Conservation (phyloP, 1,284 basidiomycete species). For the Ustilago xerochloae region DNA sequence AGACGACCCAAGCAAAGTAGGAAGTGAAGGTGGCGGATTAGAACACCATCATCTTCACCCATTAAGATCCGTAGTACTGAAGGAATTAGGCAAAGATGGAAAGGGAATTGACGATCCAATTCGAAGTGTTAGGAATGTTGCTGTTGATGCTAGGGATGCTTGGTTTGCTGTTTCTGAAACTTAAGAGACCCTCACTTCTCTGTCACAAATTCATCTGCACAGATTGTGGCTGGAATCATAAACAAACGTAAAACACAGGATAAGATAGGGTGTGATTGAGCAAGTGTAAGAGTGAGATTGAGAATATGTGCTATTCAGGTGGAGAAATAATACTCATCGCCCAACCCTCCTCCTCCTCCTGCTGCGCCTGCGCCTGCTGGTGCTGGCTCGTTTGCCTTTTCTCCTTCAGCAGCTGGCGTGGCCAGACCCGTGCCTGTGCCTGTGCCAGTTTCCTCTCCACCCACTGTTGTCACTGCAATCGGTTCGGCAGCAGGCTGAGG, state of each 20-base stretch:
- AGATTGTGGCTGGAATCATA: background rate
- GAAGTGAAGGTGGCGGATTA: slow-evolving; percentile 7
- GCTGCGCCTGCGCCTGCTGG: background rate
- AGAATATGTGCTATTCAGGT: slow-evolving; percentile 6
- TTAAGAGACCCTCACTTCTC: background rate
- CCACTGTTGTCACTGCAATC: background rate
- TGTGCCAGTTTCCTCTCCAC: background rate
- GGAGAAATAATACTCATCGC: slow-evolving; percentile 43
- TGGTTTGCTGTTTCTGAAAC: slow-evolving; percentile 51
- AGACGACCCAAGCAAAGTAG: slow-evolving; percentile 70
- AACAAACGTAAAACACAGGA: background rate
- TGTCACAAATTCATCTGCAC: background rate
- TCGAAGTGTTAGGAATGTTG: slow-evolving; percentile 48
- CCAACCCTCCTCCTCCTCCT: too few species aligned
- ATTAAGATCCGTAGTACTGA: slow-evolving; percentile 72
- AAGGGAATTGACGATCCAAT: slow-evolving; percentile 60
- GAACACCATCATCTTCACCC: slow-evolving; percentile 37
- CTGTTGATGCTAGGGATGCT: slow-evolving; percentile 59
- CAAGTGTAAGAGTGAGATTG: background rate
- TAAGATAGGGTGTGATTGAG: background rate
- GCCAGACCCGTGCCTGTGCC: background rate
- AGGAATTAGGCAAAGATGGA: slow-evolving; percentile 73
- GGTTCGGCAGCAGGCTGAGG: background rate
- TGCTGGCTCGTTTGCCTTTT: background rate
- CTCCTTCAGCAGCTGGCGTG: background rate